These are phyloP conservation scores for Dipteronia dyeriana DNA, from an alignment of 345 rosid genomes.

Conservation along the genomic window DNA sequence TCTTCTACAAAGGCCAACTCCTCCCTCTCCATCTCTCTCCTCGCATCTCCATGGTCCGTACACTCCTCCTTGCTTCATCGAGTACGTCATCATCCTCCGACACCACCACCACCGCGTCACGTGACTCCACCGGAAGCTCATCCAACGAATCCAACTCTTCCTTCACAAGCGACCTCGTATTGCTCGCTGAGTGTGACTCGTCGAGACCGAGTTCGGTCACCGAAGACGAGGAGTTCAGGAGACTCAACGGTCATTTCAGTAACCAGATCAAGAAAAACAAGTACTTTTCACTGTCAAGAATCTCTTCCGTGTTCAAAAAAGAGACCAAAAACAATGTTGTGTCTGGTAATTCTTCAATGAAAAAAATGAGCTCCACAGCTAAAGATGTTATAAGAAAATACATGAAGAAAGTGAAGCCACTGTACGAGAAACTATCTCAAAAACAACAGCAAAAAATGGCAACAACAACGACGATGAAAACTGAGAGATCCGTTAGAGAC, in stretches of 20 bases:
- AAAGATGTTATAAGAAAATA: constrained; percentile 83
- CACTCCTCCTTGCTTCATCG: constrained; percentile 78
- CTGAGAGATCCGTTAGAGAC: constrained; percentile 36
- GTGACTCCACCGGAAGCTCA: constrained; percentile 77
- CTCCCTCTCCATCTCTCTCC: constrained; percentile 93
- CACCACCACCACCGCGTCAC: constrained; percentile 62
- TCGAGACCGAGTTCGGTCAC: constrained; percentile 85
- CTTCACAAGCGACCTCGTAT: constrained; percentile 48
- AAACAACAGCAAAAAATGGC: constrained; percentile 52
- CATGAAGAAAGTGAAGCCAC: constrained; percentile 87
- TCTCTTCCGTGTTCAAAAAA: constrained; percentile 88
- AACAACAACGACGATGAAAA: constrained; percentile 10
- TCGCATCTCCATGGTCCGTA: constrained; percentile 92
- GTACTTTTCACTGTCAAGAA: constrained; percentile 73
- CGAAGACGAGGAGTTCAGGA: constrained; percentile 64
- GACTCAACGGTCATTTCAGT: constrained; percentile 25
- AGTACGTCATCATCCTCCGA: constrained; percentile 67
- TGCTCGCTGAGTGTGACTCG: constrained; percentile 60
- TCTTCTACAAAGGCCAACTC: constrained; percentile 98
- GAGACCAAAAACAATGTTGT: constrained; percentile 37
- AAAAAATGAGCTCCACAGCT: constrained; percentile 73
- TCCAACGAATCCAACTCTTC: constrained; percentile 67
- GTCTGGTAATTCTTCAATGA: constrained; percentile 45
- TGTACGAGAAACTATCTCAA: constrained; percentile 82
- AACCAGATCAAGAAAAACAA: constrained; percentile 42